Evolutionary conservation across 768 basidiomycete species (phyloP).

Genomic region (Naganishia kalamii): DNA sequence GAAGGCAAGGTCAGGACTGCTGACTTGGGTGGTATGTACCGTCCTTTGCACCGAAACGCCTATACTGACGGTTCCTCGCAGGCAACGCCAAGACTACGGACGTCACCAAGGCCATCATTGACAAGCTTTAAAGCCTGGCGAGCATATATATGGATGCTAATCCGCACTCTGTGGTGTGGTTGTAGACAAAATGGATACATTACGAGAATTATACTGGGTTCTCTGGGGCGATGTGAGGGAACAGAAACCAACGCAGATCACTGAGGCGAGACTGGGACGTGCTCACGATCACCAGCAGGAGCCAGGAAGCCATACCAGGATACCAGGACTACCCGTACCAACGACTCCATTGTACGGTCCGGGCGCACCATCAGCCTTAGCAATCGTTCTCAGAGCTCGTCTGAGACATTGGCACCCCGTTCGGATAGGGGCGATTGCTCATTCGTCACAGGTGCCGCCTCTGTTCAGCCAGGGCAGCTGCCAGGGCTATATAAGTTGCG

Average conservation of each 20-base stretch:
- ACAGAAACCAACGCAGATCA: too few species aligned
- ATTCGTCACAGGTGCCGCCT: conserved; percentile 11
- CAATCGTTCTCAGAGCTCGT: neutral
- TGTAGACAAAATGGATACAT: neutral
- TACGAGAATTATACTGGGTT: conserved; percentile 5
- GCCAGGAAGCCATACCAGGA: too few species aligned
- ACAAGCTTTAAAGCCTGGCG: conserved; percentile 55
- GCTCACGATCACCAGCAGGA: too few species aligned
- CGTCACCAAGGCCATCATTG: conserved; percentile 87
- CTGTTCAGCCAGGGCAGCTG: too few species aligned
- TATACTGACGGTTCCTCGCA: conserved; percentile 38
- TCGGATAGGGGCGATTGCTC: conserved; percentile 2
- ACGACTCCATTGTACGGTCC: neutral
- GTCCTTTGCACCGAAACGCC: conserved; percentile 20
- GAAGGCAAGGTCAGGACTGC: conserved; percentile 81
- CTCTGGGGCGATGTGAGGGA: too few species aligned
- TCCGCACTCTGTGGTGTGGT: neutral
- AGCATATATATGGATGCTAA: neutral
- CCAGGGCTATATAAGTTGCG: too few species aligned
- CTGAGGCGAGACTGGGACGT: too few species aligned
- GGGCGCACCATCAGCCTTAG: neutral
- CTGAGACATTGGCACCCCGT: conserved; percentile 7
- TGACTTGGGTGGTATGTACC: conserved; percentile 80
- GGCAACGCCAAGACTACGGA: conserved; percentile 87
- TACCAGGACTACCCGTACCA: neutral